A percentile compares a stretch with the other conserved stretches of the same genome.
Evolutionary conservation across 768 basidiomycete species (phyloP).

Genomic region (Psilocybe cubensis): DNA sequence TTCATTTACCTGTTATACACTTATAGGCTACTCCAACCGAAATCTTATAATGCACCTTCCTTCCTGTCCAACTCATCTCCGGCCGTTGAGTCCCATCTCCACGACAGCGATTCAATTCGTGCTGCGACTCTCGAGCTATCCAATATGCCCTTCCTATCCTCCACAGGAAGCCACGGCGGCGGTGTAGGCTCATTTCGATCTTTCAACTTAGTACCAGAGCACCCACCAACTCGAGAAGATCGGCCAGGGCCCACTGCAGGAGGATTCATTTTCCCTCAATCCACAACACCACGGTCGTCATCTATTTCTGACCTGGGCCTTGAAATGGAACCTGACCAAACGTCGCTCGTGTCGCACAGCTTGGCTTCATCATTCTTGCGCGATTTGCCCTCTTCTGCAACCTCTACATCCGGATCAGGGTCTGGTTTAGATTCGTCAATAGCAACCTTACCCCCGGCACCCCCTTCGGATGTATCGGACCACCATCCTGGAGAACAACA

Average conservation of each 20-base stretch:
- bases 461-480: constrained; percentile 5
- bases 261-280: constrained; percentile 27
- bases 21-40: constrained; percentile 59
- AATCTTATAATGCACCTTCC: constrained; percentile 43
- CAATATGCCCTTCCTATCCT: constrained; percentile 44
- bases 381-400: constrained; percentile 15
- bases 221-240: neutral
- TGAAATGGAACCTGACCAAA: constrained; percentile 19
- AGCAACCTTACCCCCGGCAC: constrained; percentile 14
- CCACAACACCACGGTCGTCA: constrained; percentile 10
- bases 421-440: constrained; percentile 22
- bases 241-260: constrained; percentile 1
- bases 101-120: constrained; percentile 68
- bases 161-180: constrained; percentile 4
- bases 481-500: neutral
- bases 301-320: constrained; percentile 21
- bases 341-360: constrained; percentile 17
- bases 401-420: constrained; percentile 12
- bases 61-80: constrained; percentile 10
- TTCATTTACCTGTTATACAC: constrained; percentile 8
- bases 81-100: constrained; percentile 33
- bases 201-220: neutral
- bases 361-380: constrained; percentile 22
- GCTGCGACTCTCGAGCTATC: constrained; percentile 70
- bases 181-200: constrained; percentile 12